A percentile compares a stretch with the other conserved stretches of the same genome.
These are phyloP conservation scores for Pseudevernia furfuracea DNA, from an alignment of 495 filamentous ascomycete genomes.

Conservation along the genomic window DNA sequence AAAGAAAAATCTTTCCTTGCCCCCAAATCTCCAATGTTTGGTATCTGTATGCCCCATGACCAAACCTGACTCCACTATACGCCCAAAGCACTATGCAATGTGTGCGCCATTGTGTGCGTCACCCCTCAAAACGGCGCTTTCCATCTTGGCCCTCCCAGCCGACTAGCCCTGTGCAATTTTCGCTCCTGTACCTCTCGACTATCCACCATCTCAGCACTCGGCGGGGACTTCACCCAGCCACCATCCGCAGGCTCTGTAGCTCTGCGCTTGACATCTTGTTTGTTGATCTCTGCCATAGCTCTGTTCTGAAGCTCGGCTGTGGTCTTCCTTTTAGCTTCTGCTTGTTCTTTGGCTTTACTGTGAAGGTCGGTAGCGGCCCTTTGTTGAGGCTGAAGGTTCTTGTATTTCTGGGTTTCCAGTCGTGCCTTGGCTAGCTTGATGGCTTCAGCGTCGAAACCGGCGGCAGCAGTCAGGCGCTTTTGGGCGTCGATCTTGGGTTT, in stretches of 20 bases:
- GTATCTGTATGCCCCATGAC: not conserved
- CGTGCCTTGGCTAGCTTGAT: conserved; percentile 20
- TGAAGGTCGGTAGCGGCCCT: not conserved
- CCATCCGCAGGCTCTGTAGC: conserved; percentile 3
- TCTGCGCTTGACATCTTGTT: not conserved
- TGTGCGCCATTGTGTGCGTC: not conserved
- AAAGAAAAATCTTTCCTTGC: not conserved
- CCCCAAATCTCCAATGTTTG: not conserved
- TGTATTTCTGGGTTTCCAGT: conserved; percentile 10
- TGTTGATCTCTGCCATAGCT: conserved; percentile 10
- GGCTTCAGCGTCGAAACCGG: conserved; percentile 12
- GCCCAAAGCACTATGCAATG: not conserved
- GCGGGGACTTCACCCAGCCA: conserved; percentile 21
- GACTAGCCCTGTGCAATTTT: conserved; percentile 15
- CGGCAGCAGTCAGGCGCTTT: not conserved
- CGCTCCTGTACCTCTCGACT: conserved; percentile 4
- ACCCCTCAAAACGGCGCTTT: conserved; percentile 19
- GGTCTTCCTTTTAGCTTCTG: not conserved
- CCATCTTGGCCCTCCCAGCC: conserved; percentile 20
- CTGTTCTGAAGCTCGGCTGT: conserved; percentile 10
- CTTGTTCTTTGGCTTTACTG: not conserved
- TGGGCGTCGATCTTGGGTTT: conserved; percentile 10
- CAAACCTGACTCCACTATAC: not conserved
- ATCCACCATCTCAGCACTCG: conserved; percentile 6
- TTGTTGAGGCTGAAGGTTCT: not conserved